Evolutionary conservation across 257 asterid genomes (phyloP), one percentile per base, ranked within the genome.

Genomic region (Jacaranda mimosifolia): DNA sequence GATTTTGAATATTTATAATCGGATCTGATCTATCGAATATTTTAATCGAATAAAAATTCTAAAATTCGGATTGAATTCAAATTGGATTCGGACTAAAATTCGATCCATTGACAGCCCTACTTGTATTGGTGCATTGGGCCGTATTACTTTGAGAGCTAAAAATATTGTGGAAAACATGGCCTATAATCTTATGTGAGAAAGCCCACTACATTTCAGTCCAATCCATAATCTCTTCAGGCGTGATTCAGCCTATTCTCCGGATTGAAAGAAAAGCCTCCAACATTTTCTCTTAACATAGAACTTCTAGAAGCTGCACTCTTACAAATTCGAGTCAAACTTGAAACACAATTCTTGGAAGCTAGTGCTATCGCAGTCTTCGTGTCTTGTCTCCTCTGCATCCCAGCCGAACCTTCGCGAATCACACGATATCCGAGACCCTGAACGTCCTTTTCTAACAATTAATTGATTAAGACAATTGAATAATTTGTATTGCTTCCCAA

Each of bases 341-440:
- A 38, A 73, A 75, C 80, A 73, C 80, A 68, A 4, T 14, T 70
- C 79, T 70, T 62, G 9, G 68, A 40, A 59, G 56, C 58, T 5
- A 70, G 63, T 6, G 32, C 76, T 48, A 5, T 45, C 17, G 63
- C 66, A 26, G 1, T 26, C 1, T 26, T 1, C 32, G 32, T 26
- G 32, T 26, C 32, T 1, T 26, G 1, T 26, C 32, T 26, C 32
- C 32, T 26, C 7, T 42, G 42, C 58, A 43, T 63, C 49, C 80
- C 17, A 3, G 19, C 32, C 32, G 81, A 75, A 80, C 78, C 10
- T 80, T 80, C 84, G n/a, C 77, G 84, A 80, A 60, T 80, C 77
- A 10, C 14, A 43, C 67, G 62, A 60, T 36, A 13, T 43, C 77
- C 60, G 67, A 53, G 9, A 49, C 63, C 9, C 19, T 35, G 4